Base-by-base conservation (phyloP, 495 filamentous ascomycete genomes). In the Penicillium canescens region DNA sequence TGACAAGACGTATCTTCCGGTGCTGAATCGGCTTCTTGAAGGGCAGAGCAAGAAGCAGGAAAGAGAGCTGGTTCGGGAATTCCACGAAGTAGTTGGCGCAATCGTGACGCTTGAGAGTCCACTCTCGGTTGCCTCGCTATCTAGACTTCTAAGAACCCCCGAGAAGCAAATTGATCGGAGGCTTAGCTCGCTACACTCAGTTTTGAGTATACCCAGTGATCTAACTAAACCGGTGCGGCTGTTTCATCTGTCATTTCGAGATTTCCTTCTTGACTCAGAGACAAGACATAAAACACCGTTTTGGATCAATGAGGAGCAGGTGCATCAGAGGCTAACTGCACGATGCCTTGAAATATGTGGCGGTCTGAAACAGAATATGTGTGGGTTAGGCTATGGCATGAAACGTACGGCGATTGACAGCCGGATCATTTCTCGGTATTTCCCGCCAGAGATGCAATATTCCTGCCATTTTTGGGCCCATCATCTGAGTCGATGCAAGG, bases 371-470 rank as follows among this genome's bases (percentile, higher is more conserved):
- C 23, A 24, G 23, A 24, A 24, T 5, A 24, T 24, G 23, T 24
- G 23, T 5, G 23, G 23, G 2, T 24, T 24, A 5, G 23, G 5
- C 2, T 24, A 5, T 2, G 23, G 23, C 23, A 24, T 5, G 5
- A 24, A 5, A 24, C 23, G 23, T 24, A 5, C 23, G 23, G 23
- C 2, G 23, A 24, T 24, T 24, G 23, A 24, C 23, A 24, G 23
- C 5, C 23, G 5, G 5, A 24, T 24, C 23, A 24, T 24, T 24
- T 2, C 2, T 24, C 23, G 23, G 3, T 24, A 5, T 24, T 5
- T 77, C 16, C 58, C 61, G 34, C 18, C 58, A 46, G 58, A 64
- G 42, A 36, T 66, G 43, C 56, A 60, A 53, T 72, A 78, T 52
- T 56, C 66, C 35, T 79, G 72, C 57, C 59, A 56, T 24, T 73